Evolutionary conservation across 2,329 filamentous ascomycete genomes (phyloP).

Genomic region (Rhinocladiella similis): DNA sequence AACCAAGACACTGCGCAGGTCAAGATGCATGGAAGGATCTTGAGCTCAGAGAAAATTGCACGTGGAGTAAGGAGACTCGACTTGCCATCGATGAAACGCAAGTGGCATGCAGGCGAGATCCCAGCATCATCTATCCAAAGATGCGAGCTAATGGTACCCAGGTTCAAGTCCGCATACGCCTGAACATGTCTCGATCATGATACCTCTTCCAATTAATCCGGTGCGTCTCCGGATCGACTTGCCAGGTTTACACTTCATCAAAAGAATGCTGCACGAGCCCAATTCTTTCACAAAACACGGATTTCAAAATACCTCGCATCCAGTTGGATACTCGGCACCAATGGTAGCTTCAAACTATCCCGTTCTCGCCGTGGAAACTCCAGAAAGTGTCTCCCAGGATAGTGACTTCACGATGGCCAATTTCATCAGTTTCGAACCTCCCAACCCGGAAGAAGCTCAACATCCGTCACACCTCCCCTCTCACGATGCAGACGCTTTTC

Average conservation of each 20-base stretch:
- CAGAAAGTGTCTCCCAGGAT: too few species aligned
- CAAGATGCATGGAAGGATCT: not conserved
- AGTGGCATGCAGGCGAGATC: not conserved
- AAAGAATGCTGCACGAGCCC: not conserved
- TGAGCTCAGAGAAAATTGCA: not conserved
- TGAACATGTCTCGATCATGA: not conserved
- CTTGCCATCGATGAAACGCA: not conserved
- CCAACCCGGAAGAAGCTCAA: too few species aligned
- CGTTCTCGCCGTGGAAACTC: too few species aligned
- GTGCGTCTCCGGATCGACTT: not conserved
- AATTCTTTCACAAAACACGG: too few species aligned
- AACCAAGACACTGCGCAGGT: not conserved
- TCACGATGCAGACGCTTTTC: too few species aligned
- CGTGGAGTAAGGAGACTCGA: conserved; percentile 5
- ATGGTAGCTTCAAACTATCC: too few species aligned
- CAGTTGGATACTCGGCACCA: too few species aligned
- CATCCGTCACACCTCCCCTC: too few species aligned
- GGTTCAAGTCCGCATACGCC: not conserved
- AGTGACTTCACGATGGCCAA: too few species aligned
- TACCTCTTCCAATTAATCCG: not conserved
- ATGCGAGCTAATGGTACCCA: not conserved
- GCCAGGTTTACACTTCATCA: not conserved
- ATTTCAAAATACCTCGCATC: too few species aligned
- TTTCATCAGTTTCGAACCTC: too few species aligned
- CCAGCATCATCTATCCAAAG: not conserved